Evolutionary conservation across 2,329 filamentous ascomycete species (phyloP), one percentile per base, ranked within the genome.

Genomic region (Clonostachys chloroleuca): DNA sequence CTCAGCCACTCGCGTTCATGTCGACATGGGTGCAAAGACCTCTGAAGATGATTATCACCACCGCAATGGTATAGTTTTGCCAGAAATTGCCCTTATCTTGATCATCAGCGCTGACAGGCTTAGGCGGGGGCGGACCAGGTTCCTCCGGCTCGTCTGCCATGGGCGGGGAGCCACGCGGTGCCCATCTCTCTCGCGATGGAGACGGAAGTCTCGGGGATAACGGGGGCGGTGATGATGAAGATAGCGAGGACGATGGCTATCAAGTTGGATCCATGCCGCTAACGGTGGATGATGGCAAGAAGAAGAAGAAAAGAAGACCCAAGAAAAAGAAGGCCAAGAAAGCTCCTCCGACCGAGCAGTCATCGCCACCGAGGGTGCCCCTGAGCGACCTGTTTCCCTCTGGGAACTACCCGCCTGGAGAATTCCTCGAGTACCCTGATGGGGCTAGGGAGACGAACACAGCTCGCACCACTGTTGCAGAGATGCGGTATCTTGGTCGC

Each of bases 101-200:
- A 49, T 45, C 40, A 41, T 39, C 34, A 55, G 45, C 54, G 50
- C 50, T 51, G 49, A 37, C 48, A 30, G 24, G 10, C 24, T 6
- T 6, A 30, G 24, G 24, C 24, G 24, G 24, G 24, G 24, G 24
- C 9, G 24, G 24, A 30, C 24, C 24, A 10, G 24, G 9, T 30
- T 30, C 24, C 24, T 30, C 24, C 24, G 24, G 24, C 24, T 30
- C 24, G 2, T 30, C 24, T 30, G 24, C 8, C 9, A 10, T 53
- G 44, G 68, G 69, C 40, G 72, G 71, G 43, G 66, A 72, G 49
- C 66, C 69, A 37, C 66, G 67, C 8, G 71, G 70, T 34, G 54
- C 54, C 6, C 69, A 73, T 49, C 52, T 66, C 39, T 62, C 65
- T 49, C 62, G 65, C 40, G 71, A 75, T 48, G 69, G 70, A 8